Conservation (phyloP, 1,284 basidiomycete species). For the Papiliotrema fonsecae region DNA sequence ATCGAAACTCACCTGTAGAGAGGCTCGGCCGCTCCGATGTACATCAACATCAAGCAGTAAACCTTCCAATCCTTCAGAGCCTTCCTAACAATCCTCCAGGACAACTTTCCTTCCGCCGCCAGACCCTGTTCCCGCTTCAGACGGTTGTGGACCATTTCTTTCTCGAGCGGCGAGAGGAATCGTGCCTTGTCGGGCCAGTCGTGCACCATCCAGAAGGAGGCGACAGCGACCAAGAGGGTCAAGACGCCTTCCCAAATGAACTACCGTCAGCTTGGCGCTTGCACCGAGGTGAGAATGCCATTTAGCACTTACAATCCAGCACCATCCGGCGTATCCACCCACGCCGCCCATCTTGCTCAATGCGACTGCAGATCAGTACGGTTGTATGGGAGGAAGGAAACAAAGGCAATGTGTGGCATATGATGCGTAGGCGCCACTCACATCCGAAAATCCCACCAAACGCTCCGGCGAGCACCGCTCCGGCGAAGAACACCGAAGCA, state of each 20-base stretch:
- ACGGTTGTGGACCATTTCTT: conserved; percentile 41
- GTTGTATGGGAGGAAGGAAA: conserved; percentile 11
- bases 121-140: conserved; percentile 46
- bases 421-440: conserved; percentile 11
- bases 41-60: conserved; percentile 40
- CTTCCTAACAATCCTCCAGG: conserved; percentile 29
- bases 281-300: background rate
- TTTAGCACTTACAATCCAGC: conserved; percentile 45
- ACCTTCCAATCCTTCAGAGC: conserved; percentile 45
- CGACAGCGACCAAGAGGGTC: conserved; percentile 42
- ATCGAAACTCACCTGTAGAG: conserved; percentile 38
- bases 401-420: too few species aligned
- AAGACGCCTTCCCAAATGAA: conserved; percentile 50
- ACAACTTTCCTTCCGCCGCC: conserved; percentile 38
- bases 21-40: conserved; percentile 45
- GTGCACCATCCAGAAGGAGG: conserved; percentile 46
- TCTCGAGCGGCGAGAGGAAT: conserved; percentile 48
- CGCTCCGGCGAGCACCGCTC: conserved; percentile 49
- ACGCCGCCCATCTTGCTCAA: conserved; percentile 46
- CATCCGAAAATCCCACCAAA: conserved; percentile 48
- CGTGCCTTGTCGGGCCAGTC: conserved; percentile 50
- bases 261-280: background rate
- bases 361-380: background rate
- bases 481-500: conserved; percentile 50
- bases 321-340: conserved; percentile 49